Percentiles rank a stretch among this genome's conserved stretches.
Evolutionary conservation across 2,329 filamentous ascomycete genomes (phyloP).

Genomic region (Pseudogymnoascus sp.): DNA sequence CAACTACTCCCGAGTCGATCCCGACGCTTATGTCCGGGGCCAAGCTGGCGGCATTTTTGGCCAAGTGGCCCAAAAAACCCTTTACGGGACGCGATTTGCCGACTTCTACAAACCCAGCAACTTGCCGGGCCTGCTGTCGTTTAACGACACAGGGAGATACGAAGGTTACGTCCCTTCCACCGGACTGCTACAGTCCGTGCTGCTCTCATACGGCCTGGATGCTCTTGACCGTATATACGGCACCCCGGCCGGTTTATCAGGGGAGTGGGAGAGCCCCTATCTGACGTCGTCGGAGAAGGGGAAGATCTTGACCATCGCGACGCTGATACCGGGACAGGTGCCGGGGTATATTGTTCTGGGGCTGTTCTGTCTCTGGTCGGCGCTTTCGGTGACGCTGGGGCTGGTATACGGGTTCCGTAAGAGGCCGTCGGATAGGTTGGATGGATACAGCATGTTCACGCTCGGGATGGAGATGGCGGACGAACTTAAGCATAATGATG

Average conservation of each 20-base stretch:
- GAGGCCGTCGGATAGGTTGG: not conserved
- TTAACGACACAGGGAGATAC: not conserved
- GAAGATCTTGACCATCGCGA: not conserved
- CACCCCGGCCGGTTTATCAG: not conserved
- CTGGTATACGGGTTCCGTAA: slow-evolving; percentile 4
- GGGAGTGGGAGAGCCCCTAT: not conserved
- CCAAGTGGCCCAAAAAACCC: not conserved
- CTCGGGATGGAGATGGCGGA: not conserved
- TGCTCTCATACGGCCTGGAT: not conserved
- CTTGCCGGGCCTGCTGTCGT: not conserved
- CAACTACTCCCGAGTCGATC: not conserved
- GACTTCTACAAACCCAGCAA: not conserved
- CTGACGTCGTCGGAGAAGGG: not conserved
- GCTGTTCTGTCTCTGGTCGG: slow-evolving; percentile 3
- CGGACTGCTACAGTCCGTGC: not conserved
- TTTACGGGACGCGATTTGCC: not conserved
- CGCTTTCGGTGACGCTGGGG: not conserved
- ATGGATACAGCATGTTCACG: slow-evolving; percentile 6
- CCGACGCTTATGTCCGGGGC: not conserved
- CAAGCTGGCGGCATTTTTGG: not conserved
- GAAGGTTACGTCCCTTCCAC: not conserved
- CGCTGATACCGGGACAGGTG: not conserved
- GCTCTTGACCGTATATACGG: not conserved
- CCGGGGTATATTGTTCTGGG: not conserved
- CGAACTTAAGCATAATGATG: not conserved